Percentiles rank a stretch among this genome's conserved stretches.
These are phyloP conservation scores for Pachysolen tannophilus DNA, from an alignment of 805 yeast species.

Conservation along the genomic window DNA sequence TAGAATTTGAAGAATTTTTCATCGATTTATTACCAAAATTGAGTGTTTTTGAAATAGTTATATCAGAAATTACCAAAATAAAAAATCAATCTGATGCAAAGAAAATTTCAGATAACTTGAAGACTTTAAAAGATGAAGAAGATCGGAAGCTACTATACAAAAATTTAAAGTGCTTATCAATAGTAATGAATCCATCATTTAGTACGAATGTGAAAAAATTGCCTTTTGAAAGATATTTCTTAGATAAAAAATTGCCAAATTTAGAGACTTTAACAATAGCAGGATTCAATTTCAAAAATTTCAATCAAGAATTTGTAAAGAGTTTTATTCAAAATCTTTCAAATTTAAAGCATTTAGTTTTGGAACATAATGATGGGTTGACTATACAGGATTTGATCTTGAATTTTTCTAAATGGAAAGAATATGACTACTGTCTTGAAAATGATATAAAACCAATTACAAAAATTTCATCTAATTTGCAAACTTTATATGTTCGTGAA, in stretches of 20 bases:
- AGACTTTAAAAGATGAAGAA: background rate
- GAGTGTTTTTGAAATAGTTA: background rate
- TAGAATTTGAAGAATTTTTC: constrained; percentile 1
- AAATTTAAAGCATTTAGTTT: background rate
- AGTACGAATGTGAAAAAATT: background rate
- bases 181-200: background rate
- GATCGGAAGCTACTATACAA: background rate
- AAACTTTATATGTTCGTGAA: constrained; percentile 3
- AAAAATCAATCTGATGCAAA: background rate
- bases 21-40: constrained; percentile 1
- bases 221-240: background rate
- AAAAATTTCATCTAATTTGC: background rate
- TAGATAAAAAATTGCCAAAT: background rate
- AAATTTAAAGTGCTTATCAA: constrained; percentile 1
- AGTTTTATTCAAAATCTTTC: no score
- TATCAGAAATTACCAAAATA: background rate
- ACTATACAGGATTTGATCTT: background rate
- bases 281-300: background rate
- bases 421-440: background rate
- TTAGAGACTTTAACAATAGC: background rate
- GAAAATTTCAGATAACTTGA: background rate
- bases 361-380: background rate
- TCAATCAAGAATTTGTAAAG: background rate
- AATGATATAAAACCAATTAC: background rate
- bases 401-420: background rate